Evolutionary conservation across 139 green algal species (phyloP), one percentile per base, ranked within the genome.

Genomic region (Raphidocelis subcapitata): DNA sequence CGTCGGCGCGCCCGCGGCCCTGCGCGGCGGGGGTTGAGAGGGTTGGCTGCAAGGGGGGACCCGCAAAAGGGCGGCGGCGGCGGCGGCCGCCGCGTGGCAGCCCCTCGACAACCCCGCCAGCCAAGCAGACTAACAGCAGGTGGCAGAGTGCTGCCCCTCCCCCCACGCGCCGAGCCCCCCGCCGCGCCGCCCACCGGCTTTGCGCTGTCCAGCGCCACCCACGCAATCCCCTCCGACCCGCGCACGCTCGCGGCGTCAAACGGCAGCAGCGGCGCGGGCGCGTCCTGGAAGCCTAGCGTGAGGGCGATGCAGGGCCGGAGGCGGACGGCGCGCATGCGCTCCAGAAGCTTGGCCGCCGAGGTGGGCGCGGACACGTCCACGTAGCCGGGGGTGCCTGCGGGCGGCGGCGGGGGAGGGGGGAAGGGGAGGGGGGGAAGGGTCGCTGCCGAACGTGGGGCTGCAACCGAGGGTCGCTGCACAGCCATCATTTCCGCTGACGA

Each of bases 1-100:
- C 75, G 51, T 85, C 80, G 10, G 32, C 20, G 16, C 75, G 69
- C 1, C 15, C 32, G 8, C 80, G 71, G 15, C 80, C 80, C 79
- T 84, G 74, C 10, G 29, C 35, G 16, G 68, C 5, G 10, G 36
- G 16, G 12, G 31, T 28, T 28, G 31, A 51, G 18, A 1, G 10
- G 24, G 21, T 26, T 3, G 0, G 35, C 14, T 10, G 24, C 12
- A 23, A 3, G 44, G 5, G 3, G 37, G 26, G 63, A 3, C 5
- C n/a, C 3, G 26, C 14, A 36, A 23, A 54, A n/a, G 2, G 33
- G 32, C 10, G 41, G 12, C 8, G 41, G 12, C 8, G 41, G 41
- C 41, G 41, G 41, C 8, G 41, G 41, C 41, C 8, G 41, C 41
- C 8, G 8, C 41, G 8, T 8, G 8, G 8, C 41, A 12, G 12